phyloP scores from a whole-genome alignment of 176 grass and related monocot genomes.

The Pontederia paniculata region DNA sequence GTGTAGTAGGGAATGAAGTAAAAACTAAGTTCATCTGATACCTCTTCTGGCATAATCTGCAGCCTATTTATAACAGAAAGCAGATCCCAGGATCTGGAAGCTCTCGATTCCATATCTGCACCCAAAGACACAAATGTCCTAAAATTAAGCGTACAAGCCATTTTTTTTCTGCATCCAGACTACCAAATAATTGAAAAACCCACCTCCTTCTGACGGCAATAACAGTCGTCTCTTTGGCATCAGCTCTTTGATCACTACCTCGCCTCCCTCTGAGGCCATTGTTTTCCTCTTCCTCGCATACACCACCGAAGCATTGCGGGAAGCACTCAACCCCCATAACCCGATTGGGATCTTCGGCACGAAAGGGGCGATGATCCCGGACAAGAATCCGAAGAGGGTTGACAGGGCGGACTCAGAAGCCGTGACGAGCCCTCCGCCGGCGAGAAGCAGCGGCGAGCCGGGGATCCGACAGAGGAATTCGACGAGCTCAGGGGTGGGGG shows the following conservation, averaged over 20 bases:
- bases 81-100: too few relatives aligned
- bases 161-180: conserved; percentile 1
- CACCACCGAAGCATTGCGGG: neutral
- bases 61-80: too few relatives aligned
- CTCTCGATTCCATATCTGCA: neutral
- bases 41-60: too few relatives aligned
- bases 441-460: conserved; percentile 40
- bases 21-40: too few relatives aligned
- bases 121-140: conserved; percentile 12
- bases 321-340: neutral
- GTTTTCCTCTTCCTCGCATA: conserved; percentile 64
- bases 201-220: conserved; percentile 34
- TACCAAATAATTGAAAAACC: neutral
- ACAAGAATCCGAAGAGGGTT: conserved; percentile 28
- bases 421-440: conserved; percentile 25
- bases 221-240: conserved; percentile 35
- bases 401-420: conserved; percentile 25
- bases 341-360: conserved; percentile 8
- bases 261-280: conserved; percentile 17
- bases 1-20: too few relatives aligned
- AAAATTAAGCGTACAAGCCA: neutral
- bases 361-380: conserved; percentile 3
- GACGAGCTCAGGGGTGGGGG: conserved; percentile 15
- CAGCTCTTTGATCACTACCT: neutral
- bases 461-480: conserved; percentile 36